These are phyloP conservation scores for Cubamyces sp. DNA, from an alignment of 768 basidiomycete genomes.

Conservation along the genomic window DNA sequence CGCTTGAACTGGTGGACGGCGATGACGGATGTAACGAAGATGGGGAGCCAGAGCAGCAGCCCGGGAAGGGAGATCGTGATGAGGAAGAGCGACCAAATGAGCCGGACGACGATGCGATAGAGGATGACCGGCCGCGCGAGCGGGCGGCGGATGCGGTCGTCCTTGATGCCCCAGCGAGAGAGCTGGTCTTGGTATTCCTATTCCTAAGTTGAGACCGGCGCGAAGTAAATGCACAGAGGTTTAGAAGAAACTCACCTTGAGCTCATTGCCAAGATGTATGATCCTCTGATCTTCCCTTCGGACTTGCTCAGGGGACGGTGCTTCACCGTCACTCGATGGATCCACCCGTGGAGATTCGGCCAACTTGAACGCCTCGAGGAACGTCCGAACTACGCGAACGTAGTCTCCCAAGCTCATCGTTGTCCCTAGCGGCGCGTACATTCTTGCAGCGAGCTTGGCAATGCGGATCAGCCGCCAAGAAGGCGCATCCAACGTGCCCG, in stretches of 20 bases:
- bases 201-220: neutral
- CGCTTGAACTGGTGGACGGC: slow-evolving; percentile 79
- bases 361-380: slow-evolving; percentile 75
- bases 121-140: slow-evolving; percentile 55
- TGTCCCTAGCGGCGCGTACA: slow-evolving; percentile 90
- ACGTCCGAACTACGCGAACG: slow-evolving; percentile 73
- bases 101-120: slow-evolving; percentile 65
- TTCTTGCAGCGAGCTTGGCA: slow-evolving; percentile 75
- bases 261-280: slow-evolving; percentile 44
- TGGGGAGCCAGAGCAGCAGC: slow-evolving; percentile 79
- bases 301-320: slow-evolving; percentile 25
- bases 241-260: slow-evolving; percentile 54
- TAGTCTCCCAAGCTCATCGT: slow-evolving; percentile 84
- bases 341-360: slow-evolving; percentile 24
- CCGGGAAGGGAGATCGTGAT: slow-evolving; percentile 73
- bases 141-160: slow-evolving; percentile 79
- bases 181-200: slow-evolving; percentile 80
- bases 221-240: neutral
- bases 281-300: slow-evolving; percentile 33
- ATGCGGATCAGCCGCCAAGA: slow-evolving; percentile 79
- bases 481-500: slow-evolving; percentile 82
- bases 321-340: slow-evolving; percentile 28
- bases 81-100: slow-evolving; percentile 65
- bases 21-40: slow-evolving; percentile 71
- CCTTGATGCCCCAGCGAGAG: slow-evolving; percentile 71